These are phyloP conservation scores for Citrullus amarus DNA, from an alignment of 306 rosid species.

Conservation along the genomic window DNA sequence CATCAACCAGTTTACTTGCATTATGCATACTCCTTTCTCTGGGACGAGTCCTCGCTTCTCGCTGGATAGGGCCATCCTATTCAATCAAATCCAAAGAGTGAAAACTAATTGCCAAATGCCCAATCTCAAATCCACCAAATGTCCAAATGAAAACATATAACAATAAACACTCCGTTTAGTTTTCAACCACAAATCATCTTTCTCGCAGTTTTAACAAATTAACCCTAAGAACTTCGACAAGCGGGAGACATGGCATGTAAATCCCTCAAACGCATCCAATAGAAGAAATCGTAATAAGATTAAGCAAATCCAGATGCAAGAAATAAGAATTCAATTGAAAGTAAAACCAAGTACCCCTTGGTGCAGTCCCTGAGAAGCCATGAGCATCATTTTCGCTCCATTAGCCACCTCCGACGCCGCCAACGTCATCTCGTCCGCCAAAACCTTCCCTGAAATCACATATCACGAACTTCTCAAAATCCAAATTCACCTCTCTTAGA, in stretches of 20 bases:
- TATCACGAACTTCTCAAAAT: slow-evolving; percentile 11
- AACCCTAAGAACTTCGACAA: background rate
- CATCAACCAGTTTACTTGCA: slow-evolving; percentile 17
- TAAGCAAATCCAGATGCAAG: background rate
- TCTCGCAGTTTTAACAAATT: background rate
- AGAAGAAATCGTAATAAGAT: background rate
- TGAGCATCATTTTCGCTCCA: slow-evolving; percentile 81
- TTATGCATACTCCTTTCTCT: slow-evolving; percentile 26
- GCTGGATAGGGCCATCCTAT: slow-evolving; percentile 61
- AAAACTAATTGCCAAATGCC: background rate
- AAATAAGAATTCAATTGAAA: background rate
- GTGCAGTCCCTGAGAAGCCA: slow-evolving; percentile 85
- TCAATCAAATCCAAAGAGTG: background rate
- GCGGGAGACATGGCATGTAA: background rate
- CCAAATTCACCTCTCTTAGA: background rate
- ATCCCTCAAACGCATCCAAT: background rate
- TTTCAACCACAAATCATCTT: background rate
- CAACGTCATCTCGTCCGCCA: slow-evolving; percentile 62
- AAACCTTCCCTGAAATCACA: slow-evolving; percentile 52
- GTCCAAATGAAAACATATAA: background rate
- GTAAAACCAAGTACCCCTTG: slow-evolving; percentile 61
- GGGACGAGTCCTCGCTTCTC: slow-evolving; percentile 45
- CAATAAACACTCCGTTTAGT: background rate
- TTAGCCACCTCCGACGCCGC: slow-evolving; percentile 39
- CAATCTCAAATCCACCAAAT: background rate